phyloP scores from a whole-genome alignment of 2,329 filamentous ascomycete genomes.

The Amylocarpus encephaloides region DNA sequence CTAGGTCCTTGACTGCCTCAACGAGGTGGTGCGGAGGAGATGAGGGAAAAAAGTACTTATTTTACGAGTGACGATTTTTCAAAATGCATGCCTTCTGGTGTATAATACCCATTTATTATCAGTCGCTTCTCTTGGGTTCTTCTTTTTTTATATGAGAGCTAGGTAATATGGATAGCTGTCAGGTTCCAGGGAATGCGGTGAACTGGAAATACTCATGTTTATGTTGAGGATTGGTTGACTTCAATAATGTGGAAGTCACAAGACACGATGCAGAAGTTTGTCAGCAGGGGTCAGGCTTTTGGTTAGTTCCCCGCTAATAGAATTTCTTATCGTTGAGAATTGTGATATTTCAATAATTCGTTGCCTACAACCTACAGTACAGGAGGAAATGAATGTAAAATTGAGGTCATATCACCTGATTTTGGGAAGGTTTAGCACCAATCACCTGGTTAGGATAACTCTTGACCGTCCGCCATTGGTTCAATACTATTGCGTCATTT shows the following conservation, averaged over 20 bases:
- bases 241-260: background rate
- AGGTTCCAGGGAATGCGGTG: background rate
- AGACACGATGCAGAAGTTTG: too few species aligned
- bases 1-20: slow-evolving; percentile 28
- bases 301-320: too few species aligned
- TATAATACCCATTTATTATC: slow-evolving; percentile 23
- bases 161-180: background rate
- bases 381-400: too few species aligned
- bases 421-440: too few species aligned
- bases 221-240: background rate
- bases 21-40: slow-evolving; percentile 21
- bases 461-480: too few species aligned
- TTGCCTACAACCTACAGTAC: too few species aligned
- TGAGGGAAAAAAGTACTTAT: slow-evolving; percentile 17
- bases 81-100: slow-evolving; percentile 17
- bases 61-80: slow-evolving; percentile 24
- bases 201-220: slow-evolving; percentile 1
- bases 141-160: slow-evolving; percentile 8
- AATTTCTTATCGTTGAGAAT: too few species aligned
- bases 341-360: too few species aligned
- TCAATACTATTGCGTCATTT: too few species aligned
- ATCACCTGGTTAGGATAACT: too few species aligned
- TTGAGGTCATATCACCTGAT: too few species aligned
- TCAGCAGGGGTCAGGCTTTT: too few species aligned
- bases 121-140: slow-evolving; percentile 14